Evolutionary conservation across 495 filamentous ascomycete species (phyloP).

Genomic region (Tuber magnatum): DNA sequence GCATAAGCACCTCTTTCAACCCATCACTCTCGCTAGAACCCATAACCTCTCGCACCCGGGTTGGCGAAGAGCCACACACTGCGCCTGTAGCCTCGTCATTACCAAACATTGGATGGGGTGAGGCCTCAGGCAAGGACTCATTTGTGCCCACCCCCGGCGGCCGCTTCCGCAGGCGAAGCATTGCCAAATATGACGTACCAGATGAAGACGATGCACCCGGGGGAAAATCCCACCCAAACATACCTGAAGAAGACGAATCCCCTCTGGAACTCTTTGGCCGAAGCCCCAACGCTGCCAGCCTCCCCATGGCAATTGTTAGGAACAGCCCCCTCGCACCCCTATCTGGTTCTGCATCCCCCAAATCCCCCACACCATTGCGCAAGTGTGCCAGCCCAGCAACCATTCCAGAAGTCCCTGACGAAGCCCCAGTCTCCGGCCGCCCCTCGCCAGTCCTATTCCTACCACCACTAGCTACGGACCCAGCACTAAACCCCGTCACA

Average conservation of each 20-base stretch:
- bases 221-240: constrained; percentile 11
- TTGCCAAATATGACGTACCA: constrained; percentile 36
- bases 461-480: constrained; percentile 8
- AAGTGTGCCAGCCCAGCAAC: background rate
- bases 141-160: constrained; percentile 31
- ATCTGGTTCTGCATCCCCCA: constrained; percentile 11
- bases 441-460: constrained; percentile 12
- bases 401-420: constrained; percentile 8
- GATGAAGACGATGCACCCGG: constrained; percentile 27
- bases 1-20: constrained; percentile 11
- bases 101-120: constrained; percentile 27
- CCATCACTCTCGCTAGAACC: constrained; percentile 22
- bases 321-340: constrained; percentile 27
- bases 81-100: constrained; percentile 30
- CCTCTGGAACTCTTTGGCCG: constrained; percentile 2
- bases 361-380: constrained; percentile 11
- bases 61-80: constrained; percentile 8
- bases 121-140: constrained; percentile 8
- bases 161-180: constrained; percentile 37
- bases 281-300: constrained; percentile 31
- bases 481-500: background rate
- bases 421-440: constrained; percentile 17
- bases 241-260: constrained; percentile 19
- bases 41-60: constrained; percentile 15
- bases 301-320: constrained; percentile 36